Percentiles rank a stretch among this genome's conserved stretches.
Evolutionary conservation across 2,329 filamentous ascomycete genomes (phyloP).

Genomic region (Phyllosticta paracitricarpa): DNA sequence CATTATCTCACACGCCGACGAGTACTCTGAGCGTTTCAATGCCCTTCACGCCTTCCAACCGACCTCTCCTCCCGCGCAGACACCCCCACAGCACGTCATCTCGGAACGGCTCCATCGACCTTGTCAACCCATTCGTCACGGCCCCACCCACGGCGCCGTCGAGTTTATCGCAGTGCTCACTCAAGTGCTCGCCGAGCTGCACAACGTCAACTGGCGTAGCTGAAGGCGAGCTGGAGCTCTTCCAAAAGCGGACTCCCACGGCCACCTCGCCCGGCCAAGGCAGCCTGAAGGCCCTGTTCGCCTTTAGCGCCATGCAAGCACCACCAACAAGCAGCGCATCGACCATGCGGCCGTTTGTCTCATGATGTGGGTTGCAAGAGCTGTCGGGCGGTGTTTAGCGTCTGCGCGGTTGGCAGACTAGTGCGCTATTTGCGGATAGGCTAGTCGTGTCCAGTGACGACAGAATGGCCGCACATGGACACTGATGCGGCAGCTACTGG

Average conservation of each 20-base stretch:
- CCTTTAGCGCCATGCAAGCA: constrained; percentile 13
- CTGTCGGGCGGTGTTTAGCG: not conserved
- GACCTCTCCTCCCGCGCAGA: constrained; percentile 30
- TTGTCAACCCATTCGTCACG: constrained; percentile 31
- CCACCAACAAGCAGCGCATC: constrained; percentile 8
- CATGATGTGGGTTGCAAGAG: not conserved
- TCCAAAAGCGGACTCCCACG: constrained; percentile 24
- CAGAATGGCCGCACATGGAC: not conserved
- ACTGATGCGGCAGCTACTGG: not conserved
- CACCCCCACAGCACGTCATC: constrained; percentile 30
- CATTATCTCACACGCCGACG: constrained; percentile 37
- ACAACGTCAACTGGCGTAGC: constrained; percentile 24
- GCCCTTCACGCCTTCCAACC: constrained; percentile 29
- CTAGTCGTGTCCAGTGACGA: not conserved
- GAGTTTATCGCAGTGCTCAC: constrained; percentile 23
- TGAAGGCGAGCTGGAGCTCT: constrained; percentile 27
- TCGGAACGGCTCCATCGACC: constrained; percentile 32
- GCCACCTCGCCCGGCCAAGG: constrained; percentile 26
- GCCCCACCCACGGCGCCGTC: constrained; percentile 18
- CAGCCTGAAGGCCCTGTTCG: constrained; percentile 27
- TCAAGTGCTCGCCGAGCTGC: constrained; percentile 24
- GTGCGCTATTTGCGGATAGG: not conserved
- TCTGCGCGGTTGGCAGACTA: constrained; percentile 1
- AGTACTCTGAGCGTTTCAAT: constrained; percentile 36
- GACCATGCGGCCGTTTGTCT: constrained; percentile 5